Evolutionary conservation across 768 basidiomycete species (phyloP).

Genomic region (Cystoderma amianthinum): DNA sequence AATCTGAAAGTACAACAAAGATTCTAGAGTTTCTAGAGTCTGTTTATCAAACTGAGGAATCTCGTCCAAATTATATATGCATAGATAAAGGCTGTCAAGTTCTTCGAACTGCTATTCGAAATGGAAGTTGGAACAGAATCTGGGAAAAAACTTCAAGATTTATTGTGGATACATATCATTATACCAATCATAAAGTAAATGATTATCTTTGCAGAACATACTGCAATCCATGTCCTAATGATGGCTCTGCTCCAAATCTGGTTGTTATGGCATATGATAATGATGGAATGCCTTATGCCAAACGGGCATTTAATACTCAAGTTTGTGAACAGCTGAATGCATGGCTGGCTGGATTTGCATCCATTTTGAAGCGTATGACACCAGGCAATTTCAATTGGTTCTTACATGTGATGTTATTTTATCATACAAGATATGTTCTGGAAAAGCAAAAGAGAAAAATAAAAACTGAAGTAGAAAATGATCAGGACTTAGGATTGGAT

Average conservation of each 20-base stretch:
- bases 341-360: too few species aligned
- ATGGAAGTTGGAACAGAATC: slow-evolving; percentile 4
- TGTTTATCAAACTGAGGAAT: slow-evolving; percentile 11
- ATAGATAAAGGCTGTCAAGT: slow-evolving; percentile 18
- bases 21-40: slow-evolving; percentile 12
- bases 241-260: slow-evolving; percentile 22
- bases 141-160: slow-evolving; percentile 17
- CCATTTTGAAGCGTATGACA: too few species aligned
- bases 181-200: slow-evolving; percentile 16
- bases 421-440: too few species aligned
- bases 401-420: too few species aligned
- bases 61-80: slow-evolving; percentile 13
- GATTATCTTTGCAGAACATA: slow-evolving; percentile 20
- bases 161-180: slow-evolving; percentile 26
- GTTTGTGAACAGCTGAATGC: too few species aligned
- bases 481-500: too few species aligned
- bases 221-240: slow-evolving; percentile 22
- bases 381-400: too few species aligned
- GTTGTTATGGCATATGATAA: slow-evolving; percentile 13
- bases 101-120: background rate
- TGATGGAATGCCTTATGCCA: slow-evolving; percentile 11
- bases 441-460: too few species aligned
- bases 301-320: slow-evolving; percentile 19
- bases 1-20: slow-evolving; percentile 16
- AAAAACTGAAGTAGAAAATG: too few species aligned